phyloP scores from a whole-genome alignment of 805 yeast species.

The Saccharomycopsis lassenensis region DNA sequence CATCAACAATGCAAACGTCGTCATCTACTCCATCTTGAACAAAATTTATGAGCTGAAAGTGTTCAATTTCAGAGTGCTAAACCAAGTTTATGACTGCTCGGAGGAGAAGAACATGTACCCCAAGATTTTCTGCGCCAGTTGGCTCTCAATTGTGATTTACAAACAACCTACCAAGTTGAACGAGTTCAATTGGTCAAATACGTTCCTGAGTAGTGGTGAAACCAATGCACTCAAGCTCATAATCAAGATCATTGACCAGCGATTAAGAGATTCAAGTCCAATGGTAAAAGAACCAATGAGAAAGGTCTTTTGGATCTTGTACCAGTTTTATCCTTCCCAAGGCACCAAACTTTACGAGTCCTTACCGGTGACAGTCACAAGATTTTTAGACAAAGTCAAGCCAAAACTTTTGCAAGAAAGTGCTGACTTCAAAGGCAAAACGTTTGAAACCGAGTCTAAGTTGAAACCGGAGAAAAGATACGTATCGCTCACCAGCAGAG shows the following conservation, averaged over 20 bases:
- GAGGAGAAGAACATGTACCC: slow-evolving; percentile 66
- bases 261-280: slow-evolving; percentile 72
- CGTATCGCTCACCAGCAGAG: neutral
- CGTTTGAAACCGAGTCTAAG: neutral
- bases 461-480: neutral
- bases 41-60: slow-evolving; percentile 19
- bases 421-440: neutral
- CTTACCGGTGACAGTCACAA: slow-evolving; percentile 26
- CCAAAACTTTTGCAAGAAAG: slow-evolving; percentile 26
- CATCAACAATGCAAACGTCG: slow-evolving; percentile 44
- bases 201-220: neutral
- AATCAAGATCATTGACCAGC: slow-evolving; percentile 42
- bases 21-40: slow-evolving; percentile 29
- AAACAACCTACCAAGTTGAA: slow-evolving; percentile 33
- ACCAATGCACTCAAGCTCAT: slow-evolving; percentile 28
- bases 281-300: slow-evolving; percentile 69
- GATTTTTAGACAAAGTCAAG: slow-evolving; percentile 50
- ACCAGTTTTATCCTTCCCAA: slow-evolving; percentile 39
- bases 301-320: slow-evolving; percentile 60
- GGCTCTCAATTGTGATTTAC: slow-evolving; percentile 55
- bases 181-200: slow-evolving; percentile 19
- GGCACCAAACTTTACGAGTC: slow-evolving; percentile 32
- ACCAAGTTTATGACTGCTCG: slow-evolving; percentile 38
- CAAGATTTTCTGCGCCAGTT: slow-evolving; percentile 53
- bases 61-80: slow-evolving; percentile 40